Base-by-base conservation (phyloP, 768 basidiomycete genomes). In the Piloderma croceum region DNA sequence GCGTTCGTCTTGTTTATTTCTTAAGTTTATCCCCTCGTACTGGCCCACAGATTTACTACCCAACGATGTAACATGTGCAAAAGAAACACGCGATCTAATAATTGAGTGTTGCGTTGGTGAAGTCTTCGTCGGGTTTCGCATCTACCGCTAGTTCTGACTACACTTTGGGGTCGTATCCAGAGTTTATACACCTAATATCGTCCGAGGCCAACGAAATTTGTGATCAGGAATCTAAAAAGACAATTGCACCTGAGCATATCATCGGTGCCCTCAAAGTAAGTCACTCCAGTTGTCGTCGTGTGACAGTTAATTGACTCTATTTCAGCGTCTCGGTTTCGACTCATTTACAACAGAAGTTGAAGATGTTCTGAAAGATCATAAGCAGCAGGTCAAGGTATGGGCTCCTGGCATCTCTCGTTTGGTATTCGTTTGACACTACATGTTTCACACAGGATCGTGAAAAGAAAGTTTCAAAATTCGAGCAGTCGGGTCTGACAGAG, bases 41-140 rank as follows among this genome's bases (percentile, higher is more conserved):
- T 36, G 46, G 44, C 24, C 24, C 38, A 23, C 59, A 98, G 96
- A 99, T 54, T 65, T 97, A 47, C 76, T 98, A 12, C 91, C 94
- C 18, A 76, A 64, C 49, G 93, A 96, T 54, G 73, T 94, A 10
- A 71, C 79, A 22, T 97, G 91, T 56, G 79, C 92, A 19, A 98
- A 97, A 65, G 96, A 98, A 54, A 94, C 94, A 47, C 83, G 91
- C 52, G 96, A 98, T 71, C 65, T 98, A 48, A 84, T 99, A 31
- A 92, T 93, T 62, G 92, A 97, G 68, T 98, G 93, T 54, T 97
- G 94, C 79, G 90, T 98, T 78, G 96, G 96, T 96, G 71, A 83
- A 83, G 27, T 29, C 10, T 15, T 29, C 27, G 27, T 29, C n/a
- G n/a, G n/a, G n/a, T n/a, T n/a, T n/a, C n/a, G n/a, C n/a, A n/a